A percentile compares a stretch with the other conserved stretches of the same genome.
phyloP scores from a whole-genome alignment of 1,284 basidiomycete species.

The Rhodotorula sp. region DNA sequence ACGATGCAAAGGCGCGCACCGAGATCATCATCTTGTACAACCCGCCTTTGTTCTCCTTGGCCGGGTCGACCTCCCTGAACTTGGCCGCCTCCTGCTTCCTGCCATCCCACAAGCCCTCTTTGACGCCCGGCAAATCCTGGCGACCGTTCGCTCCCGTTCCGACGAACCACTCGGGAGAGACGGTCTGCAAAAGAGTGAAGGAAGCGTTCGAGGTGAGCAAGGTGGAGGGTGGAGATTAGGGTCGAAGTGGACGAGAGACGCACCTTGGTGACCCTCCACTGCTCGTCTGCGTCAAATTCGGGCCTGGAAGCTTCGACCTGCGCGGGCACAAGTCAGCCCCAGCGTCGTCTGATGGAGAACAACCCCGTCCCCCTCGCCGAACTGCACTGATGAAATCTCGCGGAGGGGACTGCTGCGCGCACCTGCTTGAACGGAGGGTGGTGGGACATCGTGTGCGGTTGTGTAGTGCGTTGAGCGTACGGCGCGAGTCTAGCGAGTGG shows the following conservation, averaged over 20 bases:
- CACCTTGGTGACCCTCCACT: slow-evolving; percentile 15
- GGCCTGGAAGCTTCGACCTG: slow-evolving; percentile 36
- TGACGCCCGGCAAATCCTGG: slow-evolving; percentile 48
- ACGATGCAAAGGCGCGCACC: slow-evolving; percentile 1
- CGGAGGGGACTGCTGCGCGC: background rate
- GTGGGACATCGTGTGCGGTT: slow-evolving; percentile 9
- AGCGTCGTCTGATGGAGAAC: too few relatives aligned
- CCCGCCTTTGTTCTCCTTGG: slow-evolving; percentile 46
- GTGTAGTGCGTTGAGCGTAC: background rate
- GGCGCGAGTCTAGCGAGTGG: background rate
- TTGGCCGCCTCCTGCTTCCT: slow-evolving; percentile 54
- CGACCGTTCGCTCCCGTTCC: slow-evolving; percentile 54
- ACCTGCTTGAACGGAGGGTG: slow-evolving; percentile 39
- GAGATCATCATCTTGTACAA: slow-evolving; percentile 61
- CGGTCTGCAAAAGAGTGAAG: slow-evolving; percentile 49
- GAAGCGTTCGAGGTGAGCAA: background rate
- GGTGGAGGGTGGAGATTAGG: too few relatives aligned
- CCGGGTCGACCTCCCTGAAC: slow-evolving; percentile 60
- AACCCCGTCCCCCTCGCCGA: too few relatives aligned
- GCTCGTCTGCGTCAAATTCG: slow-evolving; percentile 9
- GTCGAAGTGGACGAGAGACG: background rate
- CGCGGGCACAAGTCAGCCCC: background rate
- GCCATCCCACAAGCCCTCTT: slow-evolving; percentile 54
- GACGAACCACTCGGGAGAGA: slow-evolving; percentile 58
- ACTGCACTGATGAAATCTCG: background rate